Base-by-base conservation (phyloP, 176 grass and related monocot species). In the Pontederia crassipes region DNA sequence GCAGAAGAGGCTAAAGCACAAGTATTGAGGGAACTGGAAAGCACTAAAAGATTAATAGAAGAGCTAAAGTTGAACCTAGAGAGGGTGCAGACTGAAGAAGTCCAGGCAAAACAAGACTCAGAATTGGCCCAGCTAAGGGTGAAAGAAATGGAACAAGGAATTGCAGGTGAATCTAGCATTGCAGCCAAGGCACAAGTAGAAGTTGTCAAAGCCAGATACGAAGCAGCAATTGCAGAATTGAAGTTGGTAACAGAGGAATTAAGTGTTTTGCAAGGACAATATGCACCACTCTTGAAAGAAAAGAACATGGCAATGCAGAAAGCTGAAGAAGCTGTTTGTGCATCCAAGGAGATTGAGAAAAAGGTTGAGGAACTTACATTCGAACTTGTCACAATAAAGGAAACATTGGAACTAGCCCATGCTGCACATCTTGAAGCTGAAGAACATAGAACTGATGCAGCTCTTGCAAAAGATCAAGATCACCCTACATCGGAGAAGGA, bases 91-190 rank as follows among this genome's bases (percentile, higher is more conserved):
- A 72, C 80, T 78, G 92, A 91, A 74, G 70, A 85, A 46, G 84
- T 72, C 54, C 87, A 87, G 67, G 84, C 87, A 69, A 83, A 84
- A 73, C 87, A 97, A 72, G 92, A 97, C 75, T 90, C 73, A 48
- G 87, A 97, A 64, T 69, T 97, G 54, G 87, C 81, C 28, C 73
- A 83, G 48, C 66, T 88, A 51, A 82, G 87, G 59, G 70, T 73
- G 15, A 68, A 88, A 68, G 87, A 91, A 74, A 82, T 91, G 62
- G 83, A 88, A 58, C 78, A 78, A 58, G 90, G 90, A 15, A 87
- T 87, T 73, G 66, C 73, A 10, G 72, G 79, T 66, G 83, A 77
- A 69, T 76, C 86, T 32, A 95, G 90, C 58, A 72, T 95, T 52
- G 76, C 79, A 59, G 69, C 83, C 14, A 82, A 90, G 71, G 85